Base-by-base conservation (phyloP, 352 stramenopile species). In the Aphanomyces euteiches region DNA sequence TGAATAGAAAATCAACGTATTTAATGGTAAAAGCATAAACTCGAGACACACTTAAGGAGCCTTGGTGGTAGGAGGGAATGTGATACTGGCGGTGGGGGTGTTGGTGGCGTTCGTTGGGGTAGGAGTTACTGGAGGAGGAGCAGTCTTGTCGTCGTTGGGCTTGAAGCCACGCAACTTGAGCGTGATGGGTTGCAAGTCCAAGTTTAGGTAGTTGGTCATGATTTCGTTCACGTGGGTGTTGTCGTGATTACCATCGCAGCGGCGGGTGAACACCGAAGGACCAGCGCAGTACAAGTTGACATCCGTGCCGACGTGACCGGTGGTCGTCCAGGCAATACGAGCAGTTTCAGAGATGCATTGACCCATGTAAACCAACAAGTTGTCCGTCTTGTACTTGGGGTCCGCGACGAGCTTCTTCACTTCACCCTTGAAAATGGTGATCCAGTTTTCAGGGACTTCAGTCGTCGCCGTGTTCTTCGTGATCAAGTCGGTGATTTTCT, bases 211-310 rank as follows among this genome's bases (percentile, higher is more conserved):
- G 69, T 79, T 87, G 54, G 81, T 84, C 78, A 90, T 89, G 63
- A 90, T 74, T 74, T 87, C 86, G 79, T 90, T 90, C 68, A 90
- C 61, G 68, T 89, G 84, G 45, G 70, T 80, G 74, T 90, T 90
- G 72, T 90, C 75, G 67, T 89, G 81, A 19, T 58, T 89, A 79
- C 83, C 83, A 70, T 83, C 81, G 75, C 83, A 90, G 74, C 87
- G 80, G 53, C 79, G 78, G 68, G 84, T 77, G 17, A 90, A 80
- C 19, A 86, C 66, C 1, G 59, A 67, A 3, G 83, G 83, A 12
- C 83, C 83, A 69, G 85, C 85, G 78, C 83, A 90, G 79, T 90
- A 86, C 38, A 90, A 70, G 73, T 88, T 86, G 40, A 90, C 83
- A 47, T 90, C 83, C 64, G 81, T 89, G 74, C 81, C 83, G 6